Evolutionary conservation across 768 basidiomycete genomes (phyloP), one percentile per base, ranked within the genome.

Genomic region (Boletus eberwhitei): DNA sequence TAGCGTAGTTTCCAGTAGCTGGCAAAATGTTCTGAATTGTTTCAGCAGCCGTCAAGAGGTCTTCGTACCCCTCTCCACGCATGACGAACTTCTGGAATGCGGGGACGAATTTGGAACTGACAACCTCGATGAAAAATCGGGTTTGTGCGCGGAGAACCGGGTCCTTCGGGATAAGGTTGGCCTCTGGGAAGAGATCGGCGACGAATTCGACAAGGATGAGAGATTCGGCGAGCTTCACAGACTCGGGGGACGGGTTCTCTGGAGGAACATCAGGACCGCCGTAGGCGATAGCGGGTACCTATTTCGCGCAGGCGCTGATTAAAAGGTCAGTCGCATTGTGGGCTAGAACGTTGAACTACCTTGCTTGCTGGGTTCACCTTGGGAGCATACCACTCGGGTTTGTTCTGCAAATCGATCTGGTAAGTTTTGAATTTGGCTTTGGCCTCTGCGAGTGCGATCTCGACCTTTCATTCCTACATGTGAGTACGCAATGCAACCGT

Each of bases 331-430:
- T n/a, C n/a, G n/a, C 24, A 51, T n/a, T 9, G 32, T 24, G 6
- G 13, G 5, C n/a, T 17, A 12, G 12, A 6, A 21, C 5, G n/a
- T 34, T 8, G 3, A 17, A 17, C 16, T 60, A 84, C 86, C 78
- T 86, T 87, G 71, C 80, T 79, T 0, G 79, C 84, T 1, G 81
- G 82, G 69, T 88, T 88, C 37, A 88, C 79, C 54, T 82, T 77
- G 0, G 79, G 76, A 0, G 79, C 79, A 63, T 85, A 87, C 86
- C 85, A 87, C 47, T 78, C 81, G 1, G 86, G 86, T 71, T 88
- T 88, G 72, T 84, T 83, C 59, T 53, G 46, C 13, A 88, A 68
- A 59, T 87, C 83, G 44, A 88, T 79, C 58, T 86, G 78, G 56
- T 73, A 85, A 14, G 75, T 66, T 21, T 73, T 80, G 64, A 72